A percentile compares a stretch with the other conserved stretches of the same genome.
These are phyloP conservation scores for Penicillium sp. DNA, from an alignment of 2,329 filamentous ascomycete species.

Conservation along the genomic window DNA sequence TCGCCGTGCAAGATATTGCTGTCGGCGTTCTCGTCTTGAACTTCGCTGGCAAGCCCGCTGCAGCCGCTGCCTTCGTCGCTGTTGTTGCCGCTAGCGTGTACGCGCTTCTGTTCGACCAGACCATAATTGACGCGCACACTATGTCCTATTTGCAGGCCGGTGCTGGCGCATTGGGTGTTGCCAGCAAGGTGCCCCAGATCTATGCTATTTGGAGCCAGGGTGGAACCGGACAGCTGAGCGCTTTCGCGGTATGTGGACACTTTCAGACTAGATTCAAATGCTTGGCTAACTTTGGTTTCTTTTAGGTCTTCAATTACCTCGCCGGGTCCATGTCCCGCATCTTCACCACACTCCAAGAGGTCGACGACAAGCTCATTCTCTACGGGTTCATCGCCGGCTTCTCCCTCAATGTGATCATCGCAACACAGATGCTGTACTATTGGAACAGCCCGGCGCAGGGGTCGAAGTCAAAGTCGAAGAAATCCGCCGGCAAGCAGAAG, in stretches of 20 bases:
- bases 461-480: constrained; percentile 26
- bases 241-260: constrained; percentile 72
- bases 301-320: constrained; percentile 95
- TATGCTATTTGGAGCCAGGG: constrained; percentile 77
- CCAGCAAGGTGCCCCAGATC: constrained; percentile 93
- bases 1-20: constrained; percentile 84
- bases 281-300: constrained; percentile 2
- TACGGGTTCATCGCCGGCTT: constrained; percentile 94
- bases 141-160: constrained; percentile 76
- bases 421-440: constrained; percentile 89
- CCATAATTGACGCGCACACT: constrained; percentile 60
- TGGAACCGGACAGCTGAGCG: constrained; percentile 89
- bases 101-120: constrained; percentile 62
- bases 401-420: constrained; percentile 79
- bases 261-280: background rate
- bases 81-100: constrained; percentile 65
- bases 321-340: constrained; percentile 87
- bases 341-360: constrained; percentile 96
- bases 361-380: constrained; percentile 91
- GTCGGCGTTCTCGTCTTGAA: constrained; percentile 83
- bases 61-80: constrained; percentile 73
- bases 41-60: constrained; percentile 64
- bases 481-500: constrained; percentile 22
- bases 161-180: constrained; percentile 75
- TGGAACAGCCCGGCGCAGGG: constrained; percentile 65